Evolutionary conservation across 768 basidiomycete species (phyloP).

Genomic region (Russula brevipes): DNA sequence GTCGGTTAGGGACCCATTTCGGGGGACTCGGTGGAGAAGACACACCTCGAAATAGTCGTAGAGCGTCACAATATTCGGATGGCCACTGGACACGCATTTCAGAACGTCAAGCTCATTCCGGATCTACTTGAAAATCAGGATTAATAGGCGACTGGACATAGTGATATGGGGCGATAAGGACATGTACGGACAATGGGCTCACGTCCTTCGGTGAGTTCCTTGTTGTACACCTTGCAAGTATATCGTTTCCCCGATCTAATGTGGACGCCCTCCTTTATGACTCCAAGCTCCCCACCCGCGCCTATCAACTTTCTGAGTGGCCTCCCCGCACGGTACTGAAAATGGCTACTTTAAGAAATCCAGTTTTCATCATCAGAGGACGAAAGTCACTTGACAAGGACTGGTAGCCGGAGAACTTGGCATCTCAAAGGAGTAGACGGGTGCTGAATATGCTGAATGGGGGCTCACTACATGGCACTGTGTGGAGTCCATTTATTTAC

Average conservation of each 20-base stretch:
- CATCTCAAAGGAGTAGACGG: conserved; percentile 24
- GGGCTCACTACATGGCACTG: too few species aligned
- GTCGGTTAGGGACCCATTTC: conserved; percentile 1
- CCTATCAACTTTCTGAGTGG: conserved; percentile 53
- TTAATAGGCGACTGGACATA: neutral
- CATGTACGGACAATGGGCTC: conserved; percentile 81
- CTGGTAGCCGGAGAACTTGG: conserved; percentile 36
- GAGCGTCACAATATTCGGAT: conserved; percentile 86
- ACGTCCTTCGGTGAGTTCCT: conserved; percentile 96
- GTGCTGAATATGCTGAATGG: too few species aligned
- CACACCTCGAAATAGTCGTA: conserved; percentile 93
- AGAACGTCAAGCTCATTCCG: conserved; percentile 95
- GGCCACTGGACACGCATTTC: conserved; percentile 87
- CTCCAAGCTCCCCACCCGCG: conserved; percentile 78
- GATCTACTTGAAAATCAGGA: conserved; percentile 47
- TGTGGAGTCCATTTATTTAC: too few species aligned
- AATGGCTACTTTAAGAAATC: conserved; percentile 2
- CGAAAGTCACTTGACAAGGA: conserved; percentile 41
- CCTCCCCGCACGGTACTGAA: conserved; percentile 79
- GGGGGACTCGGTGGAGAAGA: conserved; percentile 7
- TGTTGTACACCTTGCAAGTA: conserved; percentile 99
- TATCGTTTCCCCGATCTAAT: conserved; percentile 90
- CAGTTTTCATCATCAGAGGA: neutral
- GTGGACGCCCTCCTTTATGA: conserved; percentile 93
- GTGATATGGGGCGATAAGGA: neutral